These are phyloP conservation scores for Caryopteris hybrid DNA, from an alignment of 305 asterid species.

Conservation along the genomic window DNA sequence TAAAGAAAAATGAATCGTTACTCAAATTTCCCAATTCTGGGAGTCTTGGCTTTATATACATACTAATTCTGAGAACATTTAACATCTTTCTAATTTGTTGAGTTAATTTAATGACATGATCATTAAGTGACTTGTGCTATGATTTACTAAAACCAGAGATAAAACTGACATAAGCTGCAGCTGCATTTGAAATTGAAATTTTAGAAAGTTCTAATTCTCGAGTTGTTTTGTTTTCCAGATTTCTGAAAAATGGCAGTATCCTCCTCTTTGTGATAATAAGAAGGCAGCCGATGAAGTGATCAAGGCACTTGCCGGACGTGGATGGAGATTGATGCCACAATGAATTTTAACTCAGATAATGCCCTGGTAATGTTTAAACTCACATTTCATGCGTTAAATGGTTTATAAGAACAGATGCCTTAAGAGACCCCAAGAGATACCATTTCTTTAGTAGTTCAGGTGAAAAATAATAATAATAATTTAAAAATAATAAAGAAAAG, in stretches of 20 bases:
- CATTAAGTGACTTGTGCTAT: not conserved
- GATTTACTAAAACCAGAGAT: not conserved
- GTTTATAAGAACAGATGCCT: not conserved
- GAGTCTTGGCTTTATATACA: not conserved
- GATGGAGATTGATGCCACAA: conserved; percentile 53
- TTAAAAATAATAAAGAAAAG: too few relatives aligned
- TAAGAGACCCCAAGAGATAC: too few relatives aligned
- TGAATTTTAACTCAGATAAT: not conserved
- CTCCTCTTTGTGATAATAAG: conserved; percentile 60
- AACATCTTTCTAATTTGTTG: not conserved
- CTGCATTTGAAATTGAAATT: not conserved
- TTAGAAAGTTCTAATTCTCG: conserved; percentile 5
- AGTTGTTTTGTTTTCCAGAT: conserved; percentile 39
- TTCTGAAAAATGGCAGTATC: conserved; percentile 58
- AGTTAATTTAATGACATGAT: not conserved
- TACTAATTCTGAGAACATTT: not conserved
- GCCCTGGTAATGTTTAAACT: not conserved
- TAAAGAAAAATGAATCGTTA: not conserved
- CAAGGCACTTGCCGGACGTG: conserved; percentile 51
- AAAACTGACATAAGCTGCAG: not conserved
- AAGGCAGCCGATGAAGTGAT: conserved; percentile 64
- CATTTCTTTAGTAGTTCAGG: too few relatives aligned
- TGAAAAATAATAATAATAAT: too few relatives aligned
- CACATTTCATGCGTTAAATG: not conserved
- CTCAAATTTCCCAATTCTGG: not conserved